Evolutionary conservation across 208 protist species (phyloP).

Genomic region (Trypanosoma grayi): DNA sequence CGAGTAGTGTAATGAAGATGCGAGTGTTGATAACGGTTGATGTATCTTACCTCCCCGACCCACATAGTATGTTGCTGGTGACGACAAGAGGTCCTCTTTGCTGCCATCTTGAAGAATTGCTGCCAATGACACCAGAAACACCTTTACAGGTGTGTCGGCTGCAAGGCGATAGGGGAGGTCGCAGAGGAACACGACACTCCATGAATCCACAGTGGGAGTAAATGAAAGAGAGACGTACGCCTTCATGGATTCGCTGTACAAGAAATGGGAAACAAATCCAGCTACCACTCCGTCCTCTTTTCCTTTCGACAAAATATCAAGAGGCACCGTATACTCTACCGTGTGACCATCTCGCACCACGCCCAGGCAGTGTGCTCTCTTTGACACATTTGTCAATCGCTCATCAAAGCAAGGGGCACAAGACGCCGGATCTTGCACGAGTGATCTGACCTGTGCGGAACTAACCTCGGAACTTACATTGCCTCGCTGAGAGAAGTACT

Average conservation of each 20-base stretch:
- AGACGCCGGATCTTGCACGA: slow-evolving; percentile 9
- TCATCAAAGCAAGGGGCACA: background rate
- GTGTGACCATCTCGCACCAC: background rate
- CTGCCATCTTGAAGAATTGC: slow-evolving; percentile 27
- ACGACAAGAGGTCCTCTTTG: background rate
- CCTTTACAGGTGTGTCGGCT: background rate
- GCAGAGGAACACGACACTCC: slow-evolving; percentile 43
- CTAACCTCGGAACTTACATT: background rate
- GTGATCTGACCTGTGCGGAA: slow-evolving; percentile 2
- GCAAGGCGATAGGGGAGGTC: slow-evolving; percentile 27
- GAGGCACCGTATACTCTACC: slow-evolving; percentile 26
- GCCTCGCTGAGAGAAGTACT: slow-evolving; percentile 12
- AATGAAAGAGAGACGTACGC: slow-evolving; percentile 53
- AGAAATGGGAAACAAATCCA: slow-evolving; percentile 51
- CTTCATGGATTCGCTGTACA: slow-evolving; percentile 34
- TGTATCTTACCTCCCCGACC: slow-evolving; percentile 14
- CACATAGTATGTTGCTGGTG: slow-evolving; percentile 8
- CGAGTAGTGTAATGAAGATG: slow-evolving; percentile 14
- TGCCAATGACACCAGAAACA: slow-evolving; percentile 28
- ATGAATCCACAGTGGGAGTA: slow-evolving; percentile 24
- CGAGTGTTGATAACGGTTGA: slow-evolving; percentile 8
- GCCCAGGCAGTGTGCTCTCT: background rate
- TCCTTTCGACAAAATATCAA: slow-evolving; percentile 35
- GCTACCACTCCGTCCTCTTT: slow-evolving; percentile 2
- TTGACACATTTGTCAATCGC: background rate